These are phyloP conservation scores for Coccomyxa sp. DNA, from an alignment of 139 green algal species.

Conservation along the genomic window DNA sequence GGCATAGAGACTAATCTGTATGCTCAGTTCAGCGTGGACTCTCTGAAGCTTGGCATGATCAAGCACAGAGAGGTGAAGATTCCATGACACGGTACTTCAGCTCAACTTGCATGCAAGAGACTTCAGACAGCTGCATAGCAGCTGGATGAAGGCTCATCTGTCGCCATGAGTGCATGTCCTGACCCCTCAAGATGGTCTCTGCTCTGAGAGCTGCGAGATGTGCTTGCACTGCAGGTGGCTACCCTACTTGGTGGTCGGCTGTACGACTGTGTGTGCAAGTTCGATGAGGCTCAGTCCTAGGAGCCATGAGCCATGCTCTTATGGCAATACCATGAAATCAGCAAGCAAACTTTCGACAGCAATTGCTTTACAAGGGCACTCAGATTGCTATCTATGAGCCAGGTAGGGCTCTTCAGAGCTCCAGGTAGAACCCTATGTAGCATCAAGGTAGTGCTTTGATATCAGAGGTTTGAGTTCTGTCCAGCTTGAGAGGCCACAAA, in stretches of 20 bases:
- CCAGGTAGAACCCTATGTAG: too few relatives aligned
- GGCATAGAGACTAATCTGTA: conserved; percentile 90
- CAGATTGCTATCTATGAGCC: too few relatives aligned
- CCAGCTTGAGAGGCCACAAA: too few relatives aligned
- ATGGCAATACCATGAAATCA: too few relatives aligned
- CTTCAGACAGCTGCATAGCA: not conserved
- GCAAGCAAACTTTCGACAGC: too few relatives aligned
- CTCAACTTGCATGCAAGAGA: not conserved
- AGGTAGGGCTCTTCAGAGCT: too few relatives aligned
- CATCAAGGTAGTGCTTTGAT: too few relatives aligned
- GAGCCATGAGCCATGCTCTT: too few relatives aligned
- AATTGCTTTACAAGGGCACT: too few relatives aligned
- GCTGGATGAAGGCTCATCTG: not conserved
- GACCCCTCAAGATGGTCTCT: not conserved
- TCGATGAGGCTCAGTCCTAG: too few relatives aligned
- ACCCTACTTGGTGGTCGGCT: conserved; percentile 59
- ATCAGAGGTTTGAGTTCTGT: too few relatives aligned
- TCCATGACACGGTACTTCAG: too few relatives aligned
- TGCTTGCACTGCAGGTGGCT: conserved; percentile 52
- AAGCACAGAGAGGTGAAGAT: conserved; percentile 71
- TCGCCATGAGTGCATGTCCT: not conserved
- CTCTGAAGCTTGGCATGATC: conserved; percentile 71
- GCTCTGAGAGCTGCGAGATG: conserved; percentile 15
- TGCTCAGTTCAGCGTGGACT: conserved; percentile 49
- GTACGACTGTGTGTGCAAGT: conserved; percentile 85